Evolutionary conservation across 2,329 filamentous ascomycete genomes (phyloP).

Genomic region (Pseudogymnoascus sp.): DNA sequence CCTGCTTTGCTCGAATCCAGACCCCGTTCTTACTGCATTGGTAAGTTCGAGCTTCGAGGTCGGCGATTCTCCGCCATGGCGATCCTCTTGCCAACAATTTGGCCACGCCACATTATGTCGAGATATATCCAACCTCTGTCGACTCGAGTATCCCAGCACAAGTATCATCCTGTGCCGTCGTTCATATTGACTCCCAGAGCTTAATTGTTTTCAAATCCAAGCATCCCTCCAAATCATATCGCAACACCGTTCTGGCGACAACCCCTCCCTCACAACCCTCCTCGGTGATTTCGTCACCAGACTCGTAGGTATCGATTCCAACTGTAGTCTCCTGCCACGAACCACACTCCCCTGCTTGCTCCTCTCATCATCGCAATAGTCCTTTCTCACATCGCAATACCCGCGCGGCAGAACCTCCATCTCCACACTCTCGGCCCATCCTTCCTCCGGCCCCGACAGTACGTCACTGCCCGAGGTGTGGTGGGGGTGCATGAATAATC

Average conservation of each 20-base stretch:
- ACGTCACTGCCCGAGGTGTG: not conserved
- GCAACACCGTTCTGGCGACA: not conserved
- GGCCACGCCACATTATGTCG: not conserved
- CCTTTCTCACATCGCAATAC: not conserved
- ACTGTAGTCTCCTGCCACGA: not conserved
- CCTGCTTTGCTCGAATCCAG: too few species aligned
- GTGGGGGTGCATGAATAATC: conserved; percentile 8
- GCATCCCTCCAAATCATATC: not conserved
- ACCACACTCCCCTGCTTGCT: not conserved
- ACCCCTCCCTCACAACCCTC: not conserved
- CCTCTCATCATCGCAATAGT: not conserved
- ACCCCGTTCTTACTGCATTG: too few species aligned
- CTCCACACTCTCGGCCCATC: not conserved
- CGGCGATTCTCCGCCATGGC: not conserved
- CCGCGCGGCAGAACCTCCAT: not conserved
- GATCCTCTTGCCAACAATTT: not conserved
- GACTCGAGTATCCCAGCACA: not conserved
- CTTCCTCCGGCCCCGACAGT: not conserved
- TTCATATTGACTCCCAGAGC: too few species aligned
- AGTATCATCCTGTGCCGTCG: too few species aligned
- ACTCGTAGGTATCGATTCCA: not conserved
- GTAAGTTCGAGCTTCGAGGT: not conserved
- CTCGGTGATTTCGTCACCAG: not conserved
- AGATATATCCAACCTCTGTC: not conserved
- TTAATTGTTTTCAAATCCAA: not conserved